phyloP scores from a whole-genome alignment of 805 yeast genomes.

The Myxozyma neotropica region DNA sequence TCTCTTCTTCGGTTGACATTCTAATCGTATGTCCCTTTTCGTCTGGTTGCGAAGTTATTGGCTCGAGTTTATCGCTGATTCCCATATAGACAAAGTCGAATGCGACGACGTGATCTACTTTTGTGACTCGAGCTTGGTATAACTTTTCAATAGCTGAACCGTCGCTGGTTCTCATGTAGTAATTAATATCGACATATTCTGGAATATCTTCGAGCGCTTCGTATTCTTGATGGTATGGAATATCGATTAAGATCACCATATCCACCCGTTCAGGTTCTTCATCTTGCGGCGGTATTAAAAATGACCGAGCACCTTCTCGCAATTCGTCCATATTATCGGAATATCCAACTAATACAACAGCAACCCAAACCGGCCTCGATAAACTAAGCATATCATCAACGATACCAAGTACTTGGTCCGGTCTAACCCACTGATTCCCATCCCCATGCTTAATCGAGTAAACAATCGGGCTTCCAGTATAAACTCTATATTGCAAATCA shows the following conservation, averaged over 20 bases:
- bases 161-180: constrained; percentile 3
- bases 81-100: constrained; percentile 12
- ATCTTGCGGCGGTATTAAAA: constrained; percentile 8
- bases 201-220: constrained; percentile 7
- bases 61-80: background rate
- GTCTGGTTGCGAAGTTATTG: background rate
- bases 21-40: constrained; percentile 6
- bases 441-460: constrained; percentile 9
- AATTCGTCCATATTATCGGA: constrained; percentile 1
- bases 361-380: constrained; percentile 11
- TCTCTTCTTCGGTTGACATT: constrained; percentile 11
- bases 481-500: constrained; percentile 11
- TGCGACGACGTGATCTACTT: background rate
- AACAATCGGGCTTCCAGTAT: constrained; percentile 11
- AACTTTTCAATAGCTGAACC: background rate
- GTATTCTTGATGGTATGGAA: constrained; percentile 10
- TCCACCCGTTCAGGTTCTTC: constrained; percentile 8
- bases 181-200: constrained; percentile 9
- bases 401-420: constrained; percentile 13
- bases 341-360: constrained; percentile 8
- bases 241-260: constrained; percentile 12
- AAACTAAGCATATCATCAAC: constrained; percentile 12
- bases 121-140: constrained; percentile 10
- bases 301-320: background rate
- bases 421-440: constrained; percentile 9